These are phyloP conservation scores for Phialophora expanda DNA, from an alignment of 2,329 filamentous ascomycete species.

Conservation along the genomic window DNA sequence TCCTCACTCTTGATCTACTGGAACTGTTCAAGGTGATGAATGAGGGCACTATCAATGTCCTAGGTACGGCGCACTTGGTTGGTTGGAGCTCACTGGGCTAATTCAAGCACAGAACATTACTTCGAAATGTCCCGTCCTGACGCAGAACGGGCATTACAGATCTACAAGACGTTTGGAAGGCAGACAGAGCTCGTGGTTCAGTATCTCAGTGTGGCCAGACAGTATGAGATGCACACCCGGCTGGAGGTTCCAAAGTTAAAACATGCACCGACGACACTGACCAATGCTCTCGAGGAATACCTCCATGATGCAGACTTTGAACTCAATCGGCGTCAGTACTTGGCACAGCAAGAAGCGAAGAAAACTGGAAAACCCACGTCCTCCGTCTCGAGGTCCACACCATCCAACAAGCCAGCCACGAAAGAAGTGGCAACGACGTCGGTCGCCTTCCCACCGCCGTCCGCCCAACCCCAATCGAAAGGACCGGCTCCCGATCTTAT, in stretches of 20 bases:
- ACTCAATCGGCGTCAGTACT: constrained; percentile 85
- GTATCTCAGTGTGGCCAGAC: constrained; percentile 83
- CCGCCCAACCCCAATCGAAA: constrained; percentile 45
- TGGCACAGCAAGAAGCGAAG: constrained; percentile 78
- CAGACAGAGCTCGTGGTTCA: constrained; percentile 93
- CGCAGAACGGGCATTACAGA: constrained; percentile 85
- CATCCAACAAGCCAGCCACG: constrained; percentile 44
- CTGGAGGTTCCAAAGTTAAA: constrained; percentile 96
- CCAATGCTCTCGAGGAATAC: constrained; percentile 90
- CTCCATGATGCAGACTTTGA: constrained; percentile 95
- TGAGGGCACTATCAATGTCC: constrained; percentile 93
- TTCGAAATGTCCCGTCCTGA: constrained; percentile 97
- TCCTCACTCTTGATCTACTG: constrained; percentile 87
- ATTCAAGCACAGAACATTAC: constrained; percentile 73
- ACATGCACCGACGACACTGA: constrained; percentile 91
- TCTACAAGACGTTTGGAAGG: constrained; percentile 89
- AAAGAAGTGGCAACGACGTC: constrained; percentile 34
- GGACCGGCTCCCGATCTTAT: constrained; percentile 72
- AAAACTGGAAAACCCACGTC: constrained; percentile 47
- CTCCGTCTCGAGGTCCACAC: constrained; percentile 33
- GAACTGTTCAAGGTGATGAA: constrained; percentile 94
- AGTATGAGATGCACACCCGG: constrained; percentile 89
- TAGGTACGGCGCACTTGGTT: constrained; percentile 65
- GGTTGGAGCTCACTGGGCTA: constrained; percentile 34
- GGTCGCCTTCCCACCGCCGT: constrained; percentile 38